phyloP scores from a whole-genome alignment of 2,329 filamentous ascomycete species.

The Orbilia blumenaviensis region DNA sequence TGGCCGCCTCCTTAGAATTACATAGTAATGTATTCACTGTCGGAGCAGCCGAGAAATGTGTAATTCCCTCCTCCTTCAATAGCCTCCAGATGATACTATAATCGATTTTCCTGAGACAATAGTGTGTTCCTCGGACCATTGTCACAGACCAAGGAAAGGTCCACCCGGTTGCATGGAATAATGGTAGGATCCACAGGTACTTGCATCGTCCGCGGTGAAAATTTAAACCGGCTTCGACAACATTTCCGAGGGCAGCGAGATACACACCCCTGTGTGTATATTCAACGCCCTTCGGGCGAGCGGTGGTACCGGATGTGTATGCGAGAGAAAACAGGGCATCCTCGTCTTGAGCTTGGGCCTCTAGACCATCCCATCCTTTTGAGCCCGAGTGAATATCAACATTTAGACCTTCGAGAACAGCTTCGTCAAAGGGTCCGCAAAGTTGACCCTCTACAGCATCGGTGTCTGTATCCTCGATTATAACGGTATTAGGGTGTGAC shows the following conservation, averaged over 20 bases:
- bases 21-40: conserved; percentile 96
- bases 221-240: conserved; percentile 89
- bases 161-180: conserved; percentile 77
- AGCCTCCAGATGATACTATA: conserved; percentile 92
- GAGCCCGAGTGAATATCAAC: conserved; percentile 73
- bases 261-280: conserved; percentile 90
- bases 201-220: conserved; percentile 73
- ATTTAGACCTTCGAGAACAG: conserved; percentile 79
- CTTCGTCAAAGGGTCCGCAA: conserved; percentile 82
- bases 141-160: conserved; percentile 94
- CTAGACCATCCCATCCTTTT: conserved; percentile 79
- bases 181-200: conserved; percentile 83
- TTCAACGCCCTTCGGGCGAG: conserved; percentile 74
- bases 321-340: conserved; percentile 85
- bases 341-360: conserved; percentile 76
- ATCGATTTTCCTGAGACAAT: conserved; percentile 93
- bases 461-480: conserved; percentile 78
- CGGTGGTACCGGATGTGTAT: conserved; percentile 88
- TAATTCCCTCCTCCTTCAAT: conserved; percentile 84
- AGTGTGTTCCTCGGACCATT: conserved; percentile 90
- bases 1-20: conserved; percentile 76
- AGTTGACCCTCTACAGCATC: conserved; percentile 78
- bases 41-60: conserved; percentile 94
- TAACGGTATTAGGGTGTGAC: conserved; percentile 38
- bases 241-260: conserved; percentile 81